phyloP scores from a whole-genome alignment of 2,329 filamentous ascomycete species.

The Fusarium odoratissimum region DNA sequence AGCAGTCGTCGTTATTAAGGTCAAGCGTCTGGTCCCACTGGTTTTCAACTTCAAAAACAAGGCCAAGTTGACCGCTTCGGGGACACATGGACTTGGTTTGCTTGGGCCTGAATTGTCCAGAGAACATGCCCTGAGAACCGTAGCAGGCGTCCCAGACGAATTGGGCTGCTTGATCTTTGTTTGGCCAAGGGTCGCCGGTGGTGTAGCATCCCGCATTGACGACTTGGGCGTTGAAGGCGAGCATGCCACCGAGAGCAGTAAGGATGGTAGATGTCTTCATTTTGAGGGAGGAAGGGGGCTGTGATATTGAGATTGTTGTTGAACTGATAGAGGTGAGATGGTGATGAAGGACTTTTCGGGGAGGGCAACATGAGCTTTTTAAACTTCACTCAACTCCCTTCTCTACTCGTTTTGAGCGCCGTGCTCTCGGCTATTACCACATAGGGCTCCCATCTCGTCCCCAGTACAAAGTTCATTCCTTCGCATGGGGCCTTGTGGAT shows the following conservation, averaged over 20 bases:
- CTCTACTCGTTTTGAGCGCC: rapidly evolving
- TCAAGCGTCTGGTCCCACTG: neutral
- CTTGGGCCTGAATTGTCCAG: rapidly evolving
- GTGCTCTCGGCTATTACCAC: neutral
- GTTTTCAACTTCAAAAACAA: neutral
- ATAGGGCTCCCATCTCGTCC: neutral
- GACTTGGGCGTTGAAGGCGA: neutral
- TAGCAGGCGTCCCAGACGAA: neutral
- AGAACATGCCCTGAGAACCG: neutral
- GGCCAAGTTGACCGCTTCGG: neutral
- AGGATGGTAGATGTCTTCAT: neutral
- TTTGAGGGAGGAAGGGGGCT: rapidly evolving
- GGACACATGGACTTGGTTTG: neutral
- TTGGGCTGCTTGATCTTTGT: neutral
- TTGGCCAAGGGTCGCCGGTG: neutral
- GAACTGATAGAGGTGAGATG: neutral
- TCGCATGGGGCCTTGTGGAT: rapidly evolving
- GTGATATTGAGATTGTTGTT: rapidly evolving
- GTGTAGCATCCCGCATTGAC: neutral
- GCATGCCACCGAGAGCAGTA: neutral
- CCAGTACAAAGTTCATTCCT: neutral
- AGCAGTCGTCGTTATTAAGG: neutral
- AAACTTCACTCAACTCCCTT: neutral
- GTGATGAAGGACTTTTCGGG: neutral
- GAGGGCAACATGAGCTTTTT: rapidly evolving